phyloP scores from a whole-genome alignment of 495 filamentous ascomycete genomes.

The Penicillium dipodomyicola region DNA sequence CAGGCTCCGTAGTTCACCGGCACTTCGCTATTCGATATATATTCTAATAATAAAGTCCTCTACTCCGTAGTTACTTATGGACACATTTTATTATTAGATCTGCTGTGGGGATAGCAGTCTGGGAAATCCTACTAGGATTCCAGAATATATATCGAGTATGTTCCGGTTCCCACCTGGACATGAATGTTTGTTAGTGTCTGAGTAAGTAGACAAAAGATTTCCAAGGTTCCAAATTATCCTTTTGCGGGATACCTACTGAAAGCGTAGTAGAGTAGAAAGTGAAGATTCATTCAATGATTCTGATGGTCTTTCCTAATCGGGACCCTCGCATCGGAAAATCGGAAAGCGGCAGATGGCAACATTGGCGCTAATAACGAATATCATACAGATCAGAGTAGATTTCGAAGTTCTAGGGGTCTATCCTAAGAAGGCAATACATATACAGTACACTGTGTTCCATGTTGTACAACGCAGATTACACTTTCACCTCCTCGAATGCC shows the following conservation, averaged over 20 bases:
- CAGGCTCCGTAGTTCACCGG: not conserved
- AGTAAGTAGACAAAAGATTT: too few relatives aligned
- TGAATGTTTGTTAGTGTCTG: too few relatives aligned
- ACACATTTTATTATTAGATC: not conserved
- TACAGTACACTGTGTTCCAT: slow-evolving; percentile 14
- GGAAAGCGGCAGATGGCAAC: not conserved
- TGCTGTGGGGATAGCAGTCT: not conserved
- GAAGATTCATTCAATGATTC: too few relatives aligned
- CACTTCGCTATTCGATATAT: not conserved
- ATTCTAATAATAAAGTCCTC: not conserved
- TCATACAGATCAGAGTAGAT: slow-evolving; percentile 24
- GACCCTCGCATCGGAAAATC: not conserved
- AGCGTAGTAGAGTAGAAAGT: too few relatives aligned
- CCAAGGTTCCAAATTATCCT: too few relatives aligned
- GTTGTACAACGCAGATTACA: slow-evolving; percentile 9
- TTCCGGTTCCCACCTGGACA: too few relatives aligned
- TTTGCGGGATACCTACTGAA: too few relatives aligned
- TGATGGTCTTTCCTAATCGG: not conserved
- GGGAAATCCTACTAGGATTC: too few relatives aligned
- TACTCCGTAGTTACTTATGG: too few relatives aligned
- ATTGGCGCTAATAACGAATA: not conserved
- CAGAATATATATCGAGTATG: too few relatives aligned
- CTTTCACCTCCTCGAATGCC: slow-evolving; percentile 49
- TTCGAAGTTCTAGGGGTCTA: slow-evolving; percentile 27
- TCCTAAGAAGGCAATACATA: slow-evolving; percentile 21